Evolutionary conservation across 495 filamentous ascomycete genomes (phyloP).

Genomic region (Amphirosellinia nigrospora): DNA sequence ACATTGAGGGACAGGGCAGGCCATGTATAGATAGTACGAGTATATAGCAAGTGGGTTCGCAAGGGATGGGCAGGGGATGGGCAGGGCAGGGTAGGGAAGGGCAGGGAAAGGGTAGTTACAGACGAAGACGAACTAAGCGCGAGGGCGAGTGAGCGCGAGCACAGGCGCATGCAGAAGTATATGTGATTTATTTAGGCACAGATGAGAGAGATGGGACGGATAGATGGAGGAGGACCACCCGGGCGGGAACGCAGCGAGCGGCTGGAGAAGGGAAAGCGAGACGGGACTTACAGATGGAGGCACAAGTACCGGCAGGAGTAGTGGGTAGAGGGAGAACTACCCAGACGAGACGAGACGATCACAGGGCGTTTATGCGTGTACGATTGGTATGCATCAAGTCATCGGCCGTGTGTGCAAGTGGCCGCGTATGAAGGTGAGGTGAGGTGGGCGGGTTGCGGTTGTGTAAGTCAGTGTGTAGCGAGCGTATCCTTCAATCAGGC

Average conservation of each 20-base stretch:
- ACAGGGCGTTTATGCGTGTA: constrained; percentile 10
- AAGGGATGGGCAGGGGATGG: neutral
- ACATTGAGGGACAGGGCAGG: neutral
- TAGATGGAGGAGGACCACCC: constrained; percentile 15
- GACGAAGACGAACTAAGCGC: constrained; percentile 17
- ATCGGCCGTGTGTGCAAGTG: neutral
- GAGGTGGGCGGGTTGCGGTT: too few relatives aligned
- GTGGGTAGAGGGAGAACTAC: neutral
- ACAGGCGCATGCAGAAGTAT: constrained; percentile 1
- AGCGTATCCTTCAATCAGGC: too few relatives aligned
- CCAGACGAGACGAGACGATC: constrained; percentile 4
- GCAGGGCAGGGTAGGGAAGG: neutral
- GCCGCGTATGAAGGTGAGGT: too few relatives aligned
- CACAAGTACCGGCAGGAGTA: constrained; percentile 20
- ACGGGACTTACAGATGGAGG: constrained; percentile 14
- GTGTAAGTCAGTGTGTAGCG: neutral
- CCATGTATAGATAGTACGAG: constrained; percentile 11
- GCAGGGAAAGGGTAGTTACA: too few relatives aligned
- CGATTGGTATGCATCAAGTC: neutral
- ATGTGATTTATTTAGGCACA: constrained; percentile 18
- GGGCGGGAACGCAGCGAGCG: constrained; percentile 3
- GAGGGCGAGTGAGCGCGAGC: constrained; percentile 18
- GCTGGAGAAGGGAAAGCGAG: constrained; percentile 2
- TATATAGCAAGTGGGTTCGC: neutral
- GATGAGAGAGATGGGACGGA: constrained; percentile 1